These are phyloP conservation scores for Boletus reticuloceps DNA, from an alignment of 768 basidiomycete genomes.

Conservation along the genomic window DNA sequence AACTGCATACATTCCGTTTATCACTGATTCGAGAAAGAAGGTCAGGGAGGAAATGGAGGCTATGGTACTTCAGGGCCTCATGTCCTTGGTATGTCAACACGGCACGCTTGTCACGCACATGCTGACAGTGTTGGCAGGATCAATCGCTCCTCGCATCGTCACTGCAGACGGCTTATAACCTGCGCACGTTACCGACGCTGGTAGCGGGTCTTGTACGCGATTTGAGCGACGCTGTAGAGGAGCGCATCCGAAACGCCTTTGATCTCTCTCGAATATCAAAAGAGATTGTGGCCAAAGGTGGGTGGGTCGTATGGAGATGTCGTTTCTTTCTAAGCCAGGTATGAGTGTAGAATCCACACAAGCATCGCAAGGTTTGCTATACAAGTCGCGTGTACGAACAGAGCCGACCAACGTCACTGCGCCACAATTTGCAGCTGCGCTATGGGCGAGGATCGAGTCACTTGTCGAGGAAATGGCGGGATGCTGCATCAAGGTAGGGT, in stretches of 20 bases:
- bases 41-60: conserved; percentile 87
- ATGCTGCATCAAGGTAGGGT: conserved; percentile 80
- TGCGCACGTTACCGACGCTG: conserved; percentile 78
- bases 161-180: conserved; percentile 93
- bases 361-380: conserved; percentile 45
- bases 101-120: too few species aligned
- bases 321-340: neutral
- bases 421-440: conserved; percentile 76
- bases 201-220: conserved; percentile 78
- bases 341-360: conserved; percentile 17
- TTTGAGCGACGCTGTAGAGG: conserved; percentile 79
- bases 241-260: conserved; percentile 77
- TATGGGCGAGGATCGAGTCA: conserved; percentile 57
- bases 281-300: conserved; percentile 81
- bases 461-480: conserved; percentile 85
- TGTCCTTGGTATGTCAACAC: conserved; percentile 52
- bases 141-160: conserved; percentile 90
- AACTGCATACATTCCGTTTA: conserved; percentile 62
- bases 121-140: conserved; percentile 49
- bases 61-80: conserved; percentile 81
- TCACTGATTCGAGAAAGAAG: conserved; percentile 66
- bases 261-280: conserved; percentile 85
- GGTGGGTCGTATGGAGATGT: neutral
- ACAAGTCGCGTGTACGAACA: conserved; percentile 83
- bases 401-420: conserved; percentile 89